phyloP scores from a whole-genome alignment of 441 rosid species.

The Isatis lusitanica region DNA sequence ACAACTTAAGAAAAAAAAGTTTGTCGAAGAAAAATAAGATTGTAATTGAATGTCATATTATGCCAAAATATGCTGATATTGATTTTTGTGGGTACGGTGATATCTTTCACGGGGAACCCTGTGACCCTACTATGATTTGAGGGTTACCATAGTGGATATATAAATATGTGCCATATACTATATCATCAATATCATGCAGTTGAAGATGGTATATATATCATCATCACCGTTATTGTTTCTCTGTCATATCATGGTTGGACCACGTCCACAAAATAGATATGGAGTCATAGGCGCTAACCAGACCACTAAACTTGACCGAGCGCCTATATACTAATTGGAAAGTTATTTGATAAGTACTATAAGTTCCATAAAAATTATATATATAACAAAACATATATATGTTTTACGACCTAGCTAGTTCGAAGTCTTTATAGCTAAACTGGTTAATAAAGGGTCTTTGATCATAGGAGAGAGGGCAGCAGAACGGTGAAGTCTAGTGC shows the following conservation, averaged over 20 bases:
- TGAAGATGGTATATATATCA: slow-evolving; percentile 23
- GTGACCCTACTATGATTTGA: slow-evolving; percentile 38
- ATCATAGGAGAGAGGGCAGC: too few species aligned
- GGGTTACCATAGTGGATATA: slow-evolving; percentile 21
- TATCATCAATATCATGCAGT: slow-evolving; percentile 23
- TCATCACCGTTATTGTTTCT: slow-evolving; percentile 16
- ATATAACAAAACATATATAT: too few species aligned
- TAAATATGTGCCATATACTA: neutral
- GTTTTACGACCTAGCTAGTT: too few species aligned
- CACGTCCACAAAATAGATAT: slow-evolving; percentile 9
- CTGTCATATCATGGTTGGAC: slow-evolving; percentile 30
- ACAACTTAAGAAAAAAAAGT: neutral
- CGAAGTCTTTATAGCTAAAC: too few species aligned
- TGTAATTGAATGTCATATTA: slow-evolving; percentile 27
- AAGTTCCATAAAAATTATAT: too few species aligned
- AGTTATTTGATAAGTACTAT: too few species aligned
- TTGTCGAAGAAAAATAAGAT: neutral
- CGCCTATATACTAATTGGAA: neutral
- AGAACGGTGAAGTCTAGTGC: too few species aligned
- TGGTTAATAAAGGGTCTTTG: too few species aligned
- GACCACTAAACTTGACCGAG: too few species aligned
- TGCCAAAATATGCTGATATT: slow-evolving; percentile 25
- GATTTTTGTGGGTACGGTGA: slow-evolving; percentile 37
- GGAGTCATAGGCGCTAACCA: neutral
- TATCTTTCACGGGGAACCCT: slow-evolving; percentile 37